Evolutionary conservation across 1,139 yeast genomes (phyloP).

Genomic region (Eremothecium gossypii): DNA sequence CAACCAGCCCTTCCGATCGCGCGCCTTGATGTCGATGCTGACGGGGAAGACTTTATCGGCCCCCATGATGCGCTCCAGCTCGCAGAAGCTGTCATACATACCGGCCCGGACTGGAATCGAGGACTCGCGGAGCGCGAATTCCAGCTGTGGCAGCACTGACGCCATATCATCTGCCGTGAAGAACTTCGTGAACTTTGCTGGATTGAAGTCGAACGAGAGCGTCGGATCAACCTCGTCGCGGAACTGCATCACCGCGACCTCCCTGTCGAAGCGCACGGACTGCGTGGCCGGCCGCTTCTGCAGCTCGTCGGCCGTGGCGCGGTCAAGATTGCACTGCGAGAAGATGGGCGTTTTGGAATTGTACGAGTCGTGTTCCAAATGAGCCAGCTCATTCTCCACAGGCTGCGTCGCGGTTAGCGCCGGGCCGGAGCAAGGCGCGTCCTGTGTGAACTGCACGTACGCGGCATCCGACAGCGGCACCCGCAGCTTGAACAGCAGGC

Average conservation of each 20-base stretch:
- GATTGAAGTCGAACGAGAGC: constrained; percentile 16
- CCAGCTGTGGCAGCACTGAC: constrained; percentile 19
- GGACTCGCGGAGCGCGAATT: constrained; percentile 17
- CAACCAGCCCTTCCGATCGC: constrained; percentile 39
- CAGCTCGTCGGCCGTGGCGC: constrained; percentile 11
- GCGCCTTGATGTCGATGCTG: constrained; percentile 35
- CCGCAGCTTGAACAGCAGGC: constrained; percentile 37
- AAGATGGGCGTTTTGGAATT: constrained; percentile 8
- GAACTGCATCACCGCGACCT: constrained; percentile 26
- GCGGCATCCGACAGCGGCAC: constrained; percentile 41
- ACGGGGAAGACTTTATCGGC: constrained; percentile 26
- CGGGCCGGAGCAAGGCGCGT: constrained; percentile 6
- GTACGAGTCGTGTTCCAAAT: constrained; percentile 16
- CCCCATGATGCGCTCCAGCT: constrained; percentile 10
- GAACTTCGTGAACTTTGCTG: constrained; percentile 25
- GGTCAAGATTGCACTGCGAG: constrained; percentile 13
- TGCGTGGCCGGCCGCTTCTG: constrained; percentile 1
- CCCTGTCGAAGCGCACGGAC: constrained; percentile 17
- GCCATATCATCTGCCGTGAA: constrained; percentile 22
- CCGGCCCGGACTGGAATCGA: constrained; percentile 21
- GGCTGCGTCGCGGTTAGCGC: constrained; percentile 24
- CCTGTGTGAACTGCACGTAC: constrained; percentile 27
- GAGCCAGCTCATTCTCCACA: constrained; percentile 18
- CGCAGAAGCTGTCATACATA: constrained; percentile 17
- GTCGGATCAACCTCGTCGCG: constrained; percentile 6